These are phyloP conservation scores for Thermothielavioides terrestris DNA, from an alignment of 495 filamentous ascomycete species.

Conservation along the genomic window DNA sequence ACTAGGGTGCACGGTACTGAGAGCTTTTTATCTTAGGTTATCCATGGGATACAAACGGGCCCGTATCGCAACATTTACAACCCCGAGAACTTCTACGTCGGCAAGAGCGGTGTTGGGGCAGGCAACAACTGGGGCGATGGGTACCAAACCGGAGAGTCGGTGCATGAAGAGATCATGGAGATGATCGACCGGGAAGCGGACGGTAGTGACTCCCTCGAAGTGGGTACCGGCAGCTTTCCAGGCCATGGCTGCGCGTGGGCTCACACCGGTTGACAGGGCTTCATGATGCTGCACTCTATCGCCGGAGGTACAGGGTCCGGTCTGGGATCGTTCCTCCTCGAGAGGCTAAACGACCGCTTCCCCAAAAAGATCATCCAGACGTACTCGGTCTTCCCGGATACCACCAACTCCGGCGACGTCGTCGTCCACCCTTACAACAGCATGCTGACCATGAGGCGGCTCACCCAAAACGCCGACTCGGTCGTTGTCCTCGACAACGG, in stretches of 20 bases:
- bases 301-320: conserved; percentile 95
- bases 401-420: conserved; percentile 71
- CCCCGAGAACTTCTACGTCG: conserved; percentile 95
- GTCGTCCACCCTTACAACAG: conserved; percentile 99
- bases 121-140: conserved; percentile 98
- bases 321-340: conserved; percentile 87
- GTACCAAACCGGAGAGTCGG: conserved; percentile 81
- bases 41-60: conserved; percentile 83
- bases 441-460: conserved; percentile 76
- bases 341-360: conserved; percentile 92
- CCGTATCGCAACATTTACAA: conserved; percentile 98
- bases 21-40: conserved; percentile 54
- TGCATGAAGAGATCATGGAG: conserved; percentile 96
- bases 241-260: neutral
- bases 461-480: conserved; percentile 94
- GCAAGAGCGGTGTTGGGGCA: conserved; percentile 82
- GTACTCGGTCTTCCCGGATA: conserved; percentile 96
- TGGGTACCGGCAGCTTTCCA: conserved; percentile 28
- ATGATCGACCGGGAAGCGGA: conserved; percentile 99
- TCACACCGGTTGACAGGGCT: conserved; percentile 50
- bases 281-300: conserved; percentile 97
- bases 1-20: neutral
- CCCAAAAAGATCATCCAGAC: conserved; percentile 99
- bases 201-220: conserved; percentile 92
- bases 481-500: conserved; percentile 98